Evolutionary conservation across 2,329 filamentous ascomycete genomes (phyloP).

Genomic region (Aspergillus costaricaensis): DNA sequence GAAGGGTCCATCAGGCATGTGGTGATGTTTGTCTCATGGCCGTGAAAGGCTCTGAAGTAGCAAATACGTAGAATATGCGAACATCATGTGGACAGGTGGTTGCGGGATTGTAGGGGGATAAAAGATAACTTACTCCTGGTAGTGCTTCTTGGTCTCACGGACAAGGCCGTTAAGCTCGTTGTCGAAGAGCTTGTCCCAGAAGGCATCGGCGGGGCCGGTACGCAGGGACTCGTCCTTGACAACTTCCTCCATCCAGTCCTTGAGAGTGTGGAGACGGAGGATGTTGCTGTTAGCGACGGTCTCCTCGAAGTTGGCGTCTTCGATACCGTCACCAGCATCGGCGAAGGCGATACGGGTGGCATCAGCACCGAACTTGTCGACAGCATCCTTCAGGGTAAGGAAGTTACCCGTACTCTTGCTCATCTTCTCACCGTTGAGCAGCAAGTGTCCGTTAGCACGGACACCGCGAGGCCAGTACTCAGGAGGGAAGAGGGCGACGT

Average conservation of each 20-base stretch:
- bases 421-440: conserved; percentile 98
- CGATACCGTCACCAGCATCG: conserved; percentile 90
- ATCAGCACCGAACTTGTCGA: conserved; percentile 92
- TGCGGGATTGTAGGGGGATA: not conserved
- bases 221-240: conserved; percentile 73
- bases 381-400: conserved; percentile 81
- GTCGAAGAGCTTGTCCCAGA: conserved; percentile 86
- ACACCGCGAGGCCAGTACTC: conserved; percentile 87
- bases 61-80: conserved; percentile 80
- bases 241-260: conserved; percentile 91
- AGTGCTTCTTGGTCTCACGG: conserved; percentile 75
- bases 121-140: conserved; percentile 59
- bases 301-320: conserved; percentile 97
- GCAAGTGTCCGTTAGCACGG: conserved; percentile 87
- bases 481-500: conserved; percentile 82
- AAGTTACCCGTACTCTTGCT: conserved; percentile 97
- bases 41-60: conserved; percentile 97
- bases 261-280: conserved; percentile 76
- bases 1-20: not conserved
- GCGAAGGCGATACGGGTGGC: conserved; percentile 88
- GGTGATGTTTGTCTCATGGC: conserved; percentile 90
- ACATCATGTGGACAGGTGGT: not conserved
- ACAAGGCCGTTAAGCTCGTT: conserved; percentile 89
- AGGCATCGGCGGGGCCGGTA: conserved; percentile 70
- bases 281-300: conserved; percentile 90